phyloP scores from a whole-genome alignment of 345 rosid species.

The Bruguiera sexangula region DNA sequence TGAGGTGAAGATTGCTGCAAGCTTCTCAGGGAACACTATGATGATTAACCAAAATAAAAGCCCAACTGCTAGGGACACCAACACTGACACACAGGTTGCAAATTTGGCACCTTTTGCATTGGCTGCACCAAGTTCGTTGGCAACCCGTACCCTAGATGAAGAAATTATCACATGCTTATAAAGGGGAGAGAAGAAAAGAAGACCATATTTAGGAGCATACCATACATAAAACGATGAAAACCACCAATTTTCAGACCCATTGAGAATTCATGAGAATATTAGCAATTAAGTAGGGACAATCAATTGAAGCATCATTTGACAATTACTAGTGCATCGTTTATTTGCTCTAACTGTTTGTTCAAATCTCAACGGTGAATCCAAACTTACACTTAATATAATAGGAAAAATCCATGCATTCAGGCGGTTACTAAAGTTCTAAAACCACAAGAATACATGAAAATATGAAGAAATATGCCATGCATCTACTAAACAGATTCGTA shows the following conservation, averaged over 20 bases:
- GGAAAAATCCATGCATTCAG: too few relatives aligned
- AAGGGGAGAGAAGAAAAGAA: neutral
- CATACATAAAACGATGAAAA: neutral
- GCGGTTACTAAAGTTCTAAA: neutral
- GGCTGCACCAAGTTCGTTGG: constrained; percentile 56
- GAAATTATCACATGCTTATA: neutral
- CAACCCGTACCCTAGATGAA: constrained; percentile 46
- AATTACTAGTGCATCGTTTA: too few relatives aligned
- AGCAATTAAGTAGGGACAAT: too few relatives aligned
- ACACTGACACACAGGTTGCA: constrained; percentile 41
- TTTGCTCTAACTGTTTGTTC: too few relatives aligned
- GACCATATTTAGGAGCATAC: neutral
- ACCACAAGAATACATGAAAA: neutral
- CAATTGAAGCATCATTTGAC: too few relatives aligned
- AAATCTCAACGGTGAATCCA: too few relatives aligned
- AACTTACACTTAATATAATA: too few relatives aligned
- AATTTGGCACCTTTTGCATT: constrained; percentile 50
- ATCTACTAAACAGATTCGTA: neutral
- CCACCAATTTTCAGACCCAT: too few relatives aligned
- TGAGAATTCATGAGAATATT: too few relatives aligned
- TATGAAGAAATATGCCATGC: neutral
- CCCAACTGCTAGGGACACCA: constrained; percentile 38
- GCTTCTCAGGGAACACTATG: constrained; percentile 33
- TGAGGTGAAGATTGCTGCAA: constrained; percentile 50
- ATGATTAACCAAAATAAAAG: constrained; percentile 37